phyloP scores from a whole-genome alignment of 2,329 filamentous ascomycete genomes.

The Fusarium sp. region DNA sequence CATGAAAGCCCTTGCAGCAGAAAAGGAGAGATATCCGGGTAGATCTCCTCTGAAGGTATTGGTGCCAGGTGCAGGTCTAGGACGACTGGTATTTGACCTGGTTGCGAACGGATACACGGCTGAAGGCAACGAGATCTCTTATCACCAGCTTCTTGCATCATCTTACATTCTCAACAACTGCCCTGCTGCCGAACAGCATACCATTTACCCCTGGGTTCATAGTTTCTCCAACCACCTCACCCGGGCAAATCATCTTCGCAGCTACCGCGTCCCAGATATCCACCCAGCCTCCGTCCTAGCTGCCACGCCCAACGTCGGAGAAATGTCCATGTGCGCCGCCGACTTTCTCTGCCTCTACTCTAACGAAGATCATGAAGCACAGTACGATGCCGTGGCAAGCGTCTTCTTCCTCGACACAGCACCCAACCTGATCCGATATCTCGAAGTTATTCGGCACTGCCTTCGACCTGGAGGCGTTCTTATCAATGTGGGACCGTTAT shows the following conservation, averaged over 20 bases:
- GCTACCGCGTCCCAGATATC: constrained; percentile 83
- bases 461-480: constrained; percentile 83
- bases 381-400: constrained; percentile 86
- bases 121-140: constrained; percentile 96
- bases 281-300: constrained; percentile 73
- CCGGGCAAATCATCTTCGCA: constrained; percentile 79
- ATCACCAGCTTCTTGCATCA: constrained; percentile 93
- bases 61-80: constrained; percentile 90
- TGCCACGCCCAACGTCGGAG: constrained; percentile 59
- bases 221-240: constrained; percentile 87
- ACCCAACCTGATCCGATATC: constrained; percentile 90
- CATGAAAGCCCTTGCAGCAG: constrained; percentile 71
- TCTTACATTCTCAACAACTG: constrained; percentile 81
- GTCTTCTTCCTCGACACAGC: constrained; percentile 99
- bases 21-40: constrained; percentile 54
- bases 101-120: constrained; percentile 78
- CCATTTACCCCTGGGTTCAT: constrained; percentile 86
- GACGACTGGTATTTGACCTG: constrained; percentile 89
- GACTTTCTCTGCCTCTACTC: constrained; percentile 93
- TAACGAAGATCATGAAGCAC: constrained; percentile 68
- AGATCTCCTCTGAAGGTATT: constrained; percentile 73
- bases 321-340: constrained; percentile 93
- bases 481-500: constrained; percentile 88
- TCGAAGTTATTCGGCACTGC: constrained; percentile 85
- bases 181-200: constrained; percentile 70